Conservation (phyloP, 2,329 filamentous ascomycete species). For the Colletotrichum echinochloae region DNA sequence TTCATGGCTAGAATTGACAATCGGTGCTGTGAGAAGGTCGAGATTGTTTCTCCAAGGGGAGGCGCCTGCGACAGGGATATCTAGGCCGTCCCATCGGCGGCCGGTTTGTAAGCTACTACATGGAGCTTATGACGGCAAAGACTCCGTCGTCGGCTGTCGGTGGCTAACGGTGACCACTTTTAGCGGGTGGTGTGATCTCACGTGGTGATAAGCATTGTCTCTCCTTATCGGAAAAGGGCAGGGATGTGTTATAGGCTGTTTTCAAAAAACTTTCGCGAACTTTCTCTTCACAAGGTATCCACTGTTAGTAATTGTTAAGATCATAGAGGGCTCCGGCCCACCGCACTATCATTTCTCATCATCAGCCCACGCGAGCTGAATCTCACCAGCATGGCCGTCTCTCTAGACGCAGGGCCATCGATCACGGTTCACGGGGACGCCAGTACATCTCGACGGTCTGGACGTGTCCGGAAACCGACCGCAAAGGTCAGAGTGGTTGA, state of each 20-base stretch:
- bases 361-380: too few relatives aligned
- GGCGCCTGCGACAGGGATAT: background rate
- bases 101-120: conserved; percentile 39
- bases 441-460: too few relatives aligned
- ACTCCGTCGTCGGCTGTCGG: conserved; percentile 24
- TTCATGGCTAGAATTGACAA: conserved; percentile 36
- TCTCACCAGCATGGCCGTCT: too few relatives aligned
- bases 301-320: too few relatives aligned
- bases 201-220: conserved; percentile 31
- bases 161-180: background rate
- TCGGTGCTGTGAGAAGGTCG: background rate
- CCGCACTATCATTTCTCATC: too few relatives aligned
- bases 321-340: too few relatives aligned
- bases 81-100: background rate
- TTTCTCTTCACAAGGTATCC: too few relatives aligned
- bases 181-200: conserved; percentile 41
- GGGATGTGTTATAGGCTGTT: conserved; percentile 7
- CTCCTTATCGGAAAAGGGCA: background rate
- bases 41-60: background rate
- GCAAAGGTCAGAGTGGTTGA: too few relatives aligned
- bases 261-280: too few relatives aligned
- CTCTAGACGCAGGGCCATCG: too few relatives aligned
- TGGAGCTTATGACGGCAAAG: conserved; percentile 24
- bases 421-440: too few relatives aligned
- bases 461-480: too few relatives aligned